These are phyloP conservation scores for Porodaedalea pini DNA, from an alignment of 1,284 basidiomycete genomes.

Conservation along the genomic window DNA sequence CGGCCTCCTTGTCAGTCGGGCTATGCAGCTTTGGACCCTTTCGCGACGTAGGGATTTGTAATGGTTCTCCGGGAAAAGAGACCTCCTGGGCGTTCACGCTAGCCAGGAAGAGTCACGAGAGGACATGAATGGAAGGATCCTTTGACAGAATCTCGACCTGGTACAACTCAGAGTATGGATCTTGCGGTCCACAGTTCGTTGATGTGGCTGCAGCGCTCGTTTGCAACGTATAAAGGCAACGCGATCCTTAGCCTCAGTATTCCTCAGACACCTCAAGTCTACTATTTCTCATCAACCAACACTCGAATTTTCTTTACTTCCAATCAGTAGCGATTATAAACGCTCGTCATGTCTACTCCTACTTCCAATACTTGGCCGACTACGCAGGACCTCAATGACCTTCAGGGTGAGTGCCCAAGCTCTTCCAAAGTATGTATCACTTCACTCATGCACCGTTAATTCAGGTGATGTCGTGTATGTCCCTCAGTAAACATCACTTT, in stretches of 20 bases:
- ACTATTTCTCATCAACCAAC: neutral
- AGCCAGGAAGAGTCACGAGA: neutral
- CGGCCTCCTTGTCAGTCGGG: neutral
- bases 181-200: neutral
- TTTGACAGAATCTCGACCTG: neutral
- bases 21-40: neutral
- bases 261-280: too few species aligned
- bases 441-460: neutral
- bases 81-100: neutral
- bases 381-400: constrained; percentile 13
- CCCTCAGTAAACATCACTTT: neutral
- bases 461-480: constrained; percentile 18
- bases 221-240: neutral
- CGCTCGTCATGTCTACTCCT: neutral
- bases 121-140: neutral
- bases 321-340: too few species aligned
- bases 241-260: neutral
- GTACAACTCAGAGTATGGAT: neutral
- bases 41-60: too few species aligned
- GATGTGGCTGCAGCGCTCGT: neutral
- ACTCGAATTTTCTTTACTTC: neutral
- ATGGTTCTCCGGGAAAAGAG: neutral
- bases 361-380: constrained; percentile 20
- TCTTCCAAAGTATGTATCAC: neutral
- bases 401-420: constrained; percentile 7